Base-by-base conservation (phyloP, 208 protist genomes). In the Crithidia fasciculata region DNA sequence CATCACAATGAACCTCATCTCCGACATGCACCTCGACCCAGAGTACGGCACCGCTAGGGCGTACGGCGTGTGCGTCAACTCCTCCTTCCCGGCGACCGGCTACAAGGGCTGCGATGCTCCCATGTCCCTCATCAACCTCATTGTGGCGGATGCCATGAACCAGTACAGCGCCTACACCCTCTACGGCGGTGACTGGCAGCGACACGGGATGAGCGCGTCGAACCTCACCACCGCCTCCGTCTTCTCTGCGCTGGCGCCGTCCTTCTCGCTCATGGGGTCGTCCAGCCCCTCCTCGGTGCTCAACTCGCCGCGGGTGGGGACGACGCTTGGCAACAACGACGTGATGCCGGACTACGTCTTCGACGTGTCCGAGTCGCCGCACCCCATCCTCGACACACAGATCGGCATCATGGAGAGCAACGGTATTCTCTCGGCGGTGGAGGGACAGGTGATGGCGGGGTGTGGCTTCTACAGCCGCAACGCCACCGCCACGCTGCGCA, bases 11-110 rank as follows among this genome's bases (percentile, higher is more conserved):
- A 88, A 72, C 44, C 52, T 94, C 5, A 67, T 94, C 13, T 91
- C 88, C 4, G 92, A 96, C 53, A 83, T 88, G 59, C 92, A 96
- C 72, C 88, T 82, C 58, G 92, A 96, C 69, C 89, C 89, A 0
- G 44, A 62, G 2, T 96, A 95, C 68, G 88, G 88, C 53, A 73
- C 56, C 0, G 5, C 52, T 4, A 78, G 70, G 5, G 89, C 68
- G 9, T 90, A 79, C 44, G 64, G 74, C 37, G 15, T 40, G 10
- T 93, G 88, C 69, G 71, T 19, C 12, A 74, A 74, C 5, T 8
- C 39, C 10, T 49, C 69, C n/a, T 73, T 67, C 40, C 56, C 69
- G 10, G 39, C 66, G 1, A 58, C 84, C 3, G 89, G 89, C 28
- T 36, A 72, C 43, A 45, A 18, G 8, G 76, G 74, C 12, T 95